phyloP scores from a whole-genome alignment of 2,329 filamentous ascomycete species.

The Fusarium sp. region DNA sequence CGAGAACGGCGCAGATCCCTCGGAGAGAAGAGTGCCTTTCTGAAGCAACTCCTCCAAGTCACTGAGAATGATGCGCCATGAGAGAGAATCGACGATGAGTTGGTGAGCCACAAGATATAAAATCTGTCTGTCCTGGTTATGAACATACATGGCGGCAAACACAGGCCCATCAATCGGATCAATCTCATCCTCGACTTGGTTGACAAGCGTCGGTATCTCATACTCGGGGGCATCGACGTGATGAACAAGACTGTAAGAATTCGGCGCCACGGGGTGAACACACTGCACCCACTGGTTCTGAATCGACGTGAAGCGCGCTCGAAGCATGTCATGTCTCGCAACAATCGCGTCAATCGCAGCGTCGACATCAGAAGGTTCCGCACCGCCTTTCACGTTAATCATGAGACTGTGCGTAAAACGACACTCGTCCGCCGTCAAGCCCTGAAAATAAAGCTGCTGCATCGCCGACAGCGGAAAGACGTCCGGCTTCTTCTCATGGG shows the following conservation, averaged over 20 bases:
- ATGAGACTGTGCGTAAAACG: conserved; percentile 66
- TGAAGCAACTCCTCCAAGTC: conserved; percentile 65
- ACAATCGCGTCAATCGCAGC: conserved; percentile 64
- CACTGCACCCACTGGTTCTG: conserved; percentile 62
- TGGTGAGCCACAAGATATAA: conserved; percentile 66
- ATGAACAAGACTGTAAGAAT: conserved; percentile 61
- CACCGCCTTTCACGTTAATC: conserved; percentile 59
- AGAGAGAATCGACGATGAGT: conserved; percentile 64
- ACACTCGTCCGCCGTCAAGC: conserved; percentile 57
- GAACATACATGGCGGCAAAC: conserved; percentile 64
- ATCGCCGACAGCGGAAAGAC: conserved; percentile 65
- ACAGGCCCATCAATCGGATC: conserved; percentile 65
- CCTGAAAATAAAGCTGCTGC: conserved; percentile 67
- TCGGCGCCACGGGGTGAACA: conserved; percentile 56
- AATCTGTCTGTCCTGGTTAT: conserved; percentile 61
- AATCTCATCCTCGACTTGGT: conserved; percentile 59
- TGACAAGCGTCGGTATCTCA: conserved; percentile 58
- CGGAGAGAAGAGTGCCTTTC: conserved; percentile 59
- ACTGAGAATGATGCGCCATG: conserved; percentile 64
- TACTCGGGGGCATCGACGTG: conserved; percentile 57
- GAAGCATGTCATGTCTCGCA: conserved; percentile 65
- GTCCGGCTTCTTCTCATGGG: conserved; percentile 51
- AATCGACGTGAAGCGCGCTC: conserved; percentile 59
- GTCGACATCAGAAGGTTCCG: conserved; percentile 59
- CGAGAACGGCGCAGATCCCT: conserved; percentile 62